A percentile compares a stretch with the other conserved stretches of the same genome.
These are phyloP conservation scores for Penicillium sp. DNA, from an alignment of 2,329 filamentous ascomycete genomes.

Conservation along the genomic window DNA sequence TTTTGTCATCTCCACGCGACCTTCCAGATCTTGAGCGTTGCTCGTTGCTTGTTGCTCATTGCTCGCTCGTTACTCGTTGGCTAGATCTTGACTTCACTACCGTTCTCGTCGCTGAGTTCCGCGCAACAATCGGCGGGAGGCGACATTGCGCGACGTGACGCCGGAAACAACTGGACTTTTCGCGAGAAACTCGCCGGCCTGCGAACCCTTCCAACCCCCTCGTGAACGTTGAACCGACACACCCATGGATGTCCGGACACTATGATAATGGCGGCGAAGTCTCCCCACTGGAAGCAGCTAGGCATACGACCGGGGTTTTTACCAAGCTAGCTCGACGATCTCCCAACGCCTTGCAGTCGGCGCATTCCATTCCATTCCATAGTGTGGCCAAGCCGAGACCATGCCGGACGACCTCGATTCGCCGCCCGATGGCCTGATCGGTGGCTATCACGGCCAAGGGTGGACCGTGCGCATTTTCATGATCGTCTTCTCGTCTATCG, in stretches of 20 bases:
- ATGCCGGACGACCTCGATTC: conserved; percentile 17
- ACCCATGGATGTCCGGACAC: conserved; percentile 6
- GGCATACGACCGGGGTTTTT: conserved; percentile 5
- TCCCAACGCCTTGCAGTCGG: neutral
- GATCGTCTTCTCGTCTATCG: conserved; percentile 38
- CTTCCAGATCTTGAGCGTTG: neutral
- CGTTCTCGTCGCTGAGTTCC: conserved; percentile 5
- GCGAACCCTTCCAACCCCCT: neutral
- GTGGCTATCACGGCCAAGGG: conserved; percentile 24
- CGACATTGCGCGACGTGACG: conserved; percentile 5
- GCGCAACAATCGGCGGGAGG: conserved; percentile 3
- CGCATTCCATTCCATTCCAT: conserved; percentile 3
- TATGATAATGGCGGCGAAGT: conserved; percentile 16
- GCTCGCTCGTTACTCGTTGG: neutral
- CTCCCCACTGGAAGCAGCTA: conserved; percentile 6
- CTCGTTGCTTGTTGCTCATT: neutral
- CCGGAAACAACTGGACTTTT: neutral
- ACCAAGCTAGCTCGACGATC: conserved; percentile 2
- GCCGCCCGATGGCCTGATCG: conserved; percentile 28
- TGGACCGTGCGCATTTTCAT: conserved; percentile 27
- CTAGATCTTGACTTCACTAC: neutral
- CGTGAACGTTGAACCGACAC: conserved; percentile 3
- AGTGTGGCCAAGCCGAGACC: neutral
- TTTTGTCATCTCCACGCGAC: conserved; percentile 1
- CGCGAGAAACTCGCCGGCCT: neutral